Evolutionary conservation across 805 yeast genomes (phyloP).

Genomic region (Starmerella bombicola): DNA sequence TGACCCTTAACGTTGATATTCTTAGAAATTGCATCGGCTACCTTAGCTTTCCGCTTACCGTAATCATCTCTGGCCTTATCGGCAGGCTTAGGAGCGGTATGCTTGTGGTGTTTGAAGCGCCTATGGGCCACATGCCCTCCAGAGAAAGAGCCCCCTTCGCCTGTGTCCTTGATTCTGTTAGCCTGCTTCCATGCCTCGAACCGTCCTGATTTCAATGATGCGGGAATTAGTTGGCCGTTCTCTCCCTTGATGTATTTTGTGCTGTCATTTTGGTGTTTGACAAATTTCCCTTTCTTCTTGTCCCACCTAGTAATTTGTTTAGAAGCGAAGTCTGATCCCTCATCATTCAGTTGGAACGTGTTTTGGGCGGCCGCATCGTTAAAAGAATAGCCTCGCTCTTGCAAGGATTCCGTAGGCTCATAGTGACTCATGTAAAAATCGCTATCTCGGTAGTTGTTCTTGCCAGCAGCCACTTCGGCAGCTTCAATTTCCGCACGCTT

Average conservation of each 20-base stretch:
- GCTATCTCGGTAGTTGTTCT: conserved; percentile 49
- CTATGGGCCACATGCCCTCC: conserved; percentile 19
- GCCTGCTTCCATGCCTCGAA: conserved; percentile 84
- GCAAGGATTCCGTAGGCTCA: conserved; percentile 68
- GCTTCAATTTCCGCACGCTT: conserved; percentile 57
- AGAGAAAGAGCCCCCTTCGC: conserved; percentile 45
- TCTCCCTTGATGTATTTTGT: conserved; percentile 81
- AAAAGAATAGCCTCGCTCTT: conserved; percentile 61
- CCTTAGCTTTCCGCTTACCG: conserved; percentile 67
- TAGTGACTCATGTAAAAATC: conserved; percentile 74
- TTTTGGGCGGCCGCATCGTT: conserved; percentile 70
- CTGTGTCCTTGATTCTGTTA: conserved; percentile 38
- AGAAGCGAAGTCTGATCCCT: conserved; percentile 57
- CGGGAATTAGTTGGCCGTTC: conserved; percentile 85
- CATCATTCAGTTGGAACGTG: conserved; percentile 67
- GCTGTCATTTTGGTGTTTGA: conserved; percentile 60
- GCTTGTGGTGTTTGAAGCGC: conserved; percentile 56
- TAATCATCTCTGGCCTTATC: conserved; percentile 83
- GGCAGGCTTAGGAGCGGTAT: conserved; percentile 78
- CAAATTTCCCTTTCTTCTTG: conserved; percentile 77
- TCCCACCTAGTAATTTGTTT: conserved; percentile 67
- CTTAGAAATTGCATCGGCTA: conserved; percentile 60
- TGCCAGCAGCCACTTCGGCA: conserved; percentile 24
- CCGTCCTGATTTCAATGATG: conserved; percentile 79
- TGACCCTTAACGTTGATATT: conserved; percentile 56